phyloP scores from a whole-genome alignment of 2,329 filamentous ascomycete species.

The Phialophora verrucosa region DNA sequence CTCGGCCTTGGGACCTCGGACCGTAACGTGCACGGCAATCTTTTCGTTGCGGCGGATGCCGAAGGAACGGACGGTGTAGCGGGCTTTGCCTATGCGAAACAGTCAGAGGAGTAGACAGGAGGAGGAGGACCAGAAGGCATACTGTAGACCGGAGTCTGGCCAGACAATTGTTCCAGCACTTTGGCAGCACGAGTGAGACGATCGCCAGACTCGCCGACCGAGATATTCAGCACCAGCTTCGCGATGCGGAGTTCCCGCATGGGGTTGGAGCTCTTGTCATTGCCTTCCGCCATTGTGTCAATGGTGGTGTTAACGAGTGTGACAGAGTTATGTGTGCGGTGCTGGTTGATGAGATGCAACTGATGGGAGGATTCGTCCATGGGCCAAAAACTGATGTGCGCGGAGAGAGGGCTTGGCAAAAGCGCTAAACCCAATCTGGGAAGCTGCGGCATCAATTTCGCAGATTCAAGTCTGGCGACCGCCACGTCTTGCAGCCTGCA shows the following conservation, averaged over 20 bases:
- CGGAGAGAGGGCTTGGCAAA: constrained; percentile 18
- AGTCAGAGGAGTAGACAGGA: constrained; percentile 7
- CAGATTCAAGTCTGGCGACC: constrained; percentile 8
- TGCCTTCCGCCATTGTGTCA: constrained; percentile 64
- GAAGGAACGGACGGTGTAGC: constrained; percentile 99
- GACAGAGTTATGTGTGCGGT: constrained; percentile 36
- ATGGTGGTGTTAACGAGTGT: constrained; percentile 42
- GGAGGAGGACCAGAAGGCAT: constrained; percentile 49
- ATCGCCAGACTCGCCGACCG: constrained; percentile 99
- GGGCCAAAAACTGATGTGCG: constrained; percentile 14
- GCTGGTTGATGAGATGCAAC: constrained; percentile 7
- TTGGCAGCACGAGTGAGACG: constrained; percentile 99
- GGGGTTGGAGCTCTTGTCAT: constrained; percentile 88
- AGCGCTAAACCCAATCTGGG: constrained; percentile 13
- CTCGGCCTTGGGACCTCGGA: constrained; percentile 98
- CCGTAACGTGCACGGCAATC: constrained; percentile 99
- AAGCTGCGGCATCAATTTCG: constrained; percentile 21
- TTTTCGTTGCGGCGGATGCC: constrained; percentile 99
- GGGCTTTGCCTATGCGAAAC: constrained; percentile 80
- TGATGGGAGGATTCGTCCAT: constrained; percentile 5
- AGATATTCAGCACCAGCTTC: constrained; percentile 99
- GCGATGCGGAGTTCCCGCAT: constrained; percentile 99
- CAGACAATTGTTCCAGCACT: constrained; percentile 98
- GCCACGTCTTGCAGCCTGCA: constrained; percentile 1
- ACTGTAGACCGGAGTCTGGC: constrained; percentile 99